These are phyloP conservation scores for Domatiomyces catenatus DNA, from an alignment of 2,329 filamentous ascomycete genomes.

Conservation along the genomic window DNA sequence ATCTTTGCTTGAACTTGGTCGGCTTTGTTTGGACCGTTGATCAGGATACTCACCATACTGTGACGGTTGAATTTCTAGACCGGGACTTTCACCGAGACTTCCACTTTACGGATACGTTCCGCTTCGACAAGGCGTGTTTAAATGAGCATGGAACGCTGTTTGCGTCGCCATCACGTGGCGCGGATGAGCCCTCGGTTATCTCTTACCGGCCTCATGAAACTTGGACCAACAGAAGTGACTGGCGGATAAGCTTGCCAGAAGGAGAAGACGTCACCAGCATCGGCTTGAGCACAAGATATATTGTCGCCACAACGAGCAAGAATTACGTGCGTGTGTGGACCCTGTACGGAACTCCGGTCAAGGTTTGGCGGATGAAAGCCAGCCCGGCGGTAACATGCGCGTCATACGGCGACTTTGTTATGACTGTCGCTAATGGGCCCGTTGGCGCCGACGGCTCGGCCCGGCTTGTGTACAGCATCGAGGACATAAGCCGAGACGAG, in stretches of 20 bases:
- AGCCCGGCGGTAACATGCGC: slow-evolving; percentile 81
- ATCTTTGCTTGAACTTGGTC: slow-evolving; percentile 81
- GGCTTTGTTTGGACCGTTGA: slow-evolving; percentile 96
- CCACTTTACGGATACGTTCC: slow-evolving; percentile 90
- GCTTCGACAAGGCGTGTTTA: slow-evolving; percentile 91
- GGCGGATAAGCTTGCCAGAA: slow-evolving; percentile 61
- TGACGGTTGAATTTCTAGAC: slow-evolving; percentile 96
- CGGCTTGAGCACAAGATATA: slow-evolving; percentile 77
- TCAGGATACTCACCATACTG: slow-evolving; percentile 81
- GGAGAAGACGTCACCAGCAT: slow-evolving; percentile 81
- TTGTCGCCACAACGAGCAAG: slow-evolving; percentile 72
- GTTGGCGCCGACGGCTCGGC: slow-evolving; percentile 63
- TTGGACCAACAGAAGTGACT: slow-evolving; percentile 74
- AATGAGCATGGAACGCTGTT: slow-evolving; percentile 31
- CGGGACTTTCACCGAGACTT: slow-evolving; percentile 83
- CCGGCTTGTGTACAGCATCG: slow-evolving; percentile 74
- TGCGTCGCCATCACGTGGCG: slow-evolving; percentile 32
- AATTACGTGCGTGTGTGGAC: slow-evolving; percentile 90
- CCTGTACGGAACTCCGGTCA: slow-evolving; percentile 75
- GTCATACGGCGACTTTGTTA: slow-evolving; percentile 89
- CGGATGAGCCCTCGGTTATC: slow-evolving; percentile 55
- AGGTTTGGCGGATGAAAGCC: slow-evolving; percentile 83
- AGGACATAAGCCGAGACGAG: slow-evolving; percentile 86
- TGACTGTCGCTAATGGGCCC: slow-evolving; percentile 86
- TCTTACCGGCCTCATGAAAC: slow-evolving; percentile 96